phyloP scores from a whole-genome alignment of 148 eudicot genomes.

The Beta vulgaris region DNA sequence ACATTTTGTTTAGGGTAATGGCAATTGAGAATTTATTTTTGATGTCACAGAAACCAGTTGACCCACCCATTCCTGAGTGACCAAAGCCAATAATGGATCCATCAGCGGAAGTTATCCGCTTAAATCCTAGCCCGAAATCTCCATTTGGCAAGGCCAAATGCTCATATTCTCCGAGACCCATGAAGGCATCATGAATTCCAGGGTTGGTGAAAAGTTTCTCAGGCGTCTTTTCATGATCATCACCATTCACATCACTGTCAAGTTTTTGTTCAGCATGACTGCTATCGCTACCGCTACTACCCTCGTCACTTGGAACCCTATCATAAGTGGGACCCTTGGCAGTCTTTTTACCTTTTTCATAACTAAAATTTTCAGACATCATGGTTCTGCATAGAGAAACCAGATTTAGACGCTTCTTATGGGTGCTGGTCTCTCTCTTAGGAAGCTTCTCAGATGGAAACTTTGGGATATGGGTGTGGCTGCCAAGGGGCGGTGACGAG shows the following conservation, averaged over 20 bases:
- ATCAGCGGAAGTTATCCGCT: conserved; percentile 49
- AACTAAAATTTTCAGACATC: conserved; percentile 32
- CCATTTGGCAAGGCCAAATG: conserved; percentile 55
- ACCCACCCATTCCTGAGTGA: conserved; percentile 96
- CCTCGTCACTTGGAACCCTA: conserved; percentile 41
- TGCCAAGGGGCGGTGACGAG: conserved; percentile 70
- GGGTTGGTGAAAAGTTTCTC: conserved; percentile 52
- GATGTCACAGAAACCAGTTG: conserved; percentile 78
- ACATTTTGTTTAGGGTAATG: conserved; percentile 82
- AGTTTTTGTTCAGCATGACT: conserved; percentile 2
- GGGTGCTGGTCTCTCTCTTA: conserved; percentile 36
- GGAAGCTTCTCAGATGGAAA: conserved; percentile 39
- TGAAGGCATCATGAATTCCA: conserved; percentile 74
- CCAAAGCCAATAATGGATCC: conserved; percentile 74
- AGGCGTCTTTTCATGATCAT: conserved; percentile 7
- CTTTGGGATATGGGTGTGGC: conserved; percentile 74
- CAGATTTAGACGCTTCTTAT: conserved; percentile 31
- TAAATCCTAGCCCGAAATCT: conserved; percentile 79
- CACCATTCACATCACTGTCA: conserved; percentile 6
- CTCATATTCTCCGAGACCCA: conserved; percentile 79
- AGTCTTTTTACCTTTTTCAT: conserved; percentile 26
- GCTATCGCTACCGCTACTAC: conserved; percentile 23
- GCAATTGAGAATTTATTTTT: conserved; percentile 74
- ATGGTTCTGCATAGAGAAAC: conserved; percentile 35
- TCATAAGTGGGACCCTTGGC: conserved; percentile 29